These are phyloP conservation scores for Komagataella pseudopastoris DNA, from an alignment of 805 yeast species.

Conservation along the genomic window DNA sequence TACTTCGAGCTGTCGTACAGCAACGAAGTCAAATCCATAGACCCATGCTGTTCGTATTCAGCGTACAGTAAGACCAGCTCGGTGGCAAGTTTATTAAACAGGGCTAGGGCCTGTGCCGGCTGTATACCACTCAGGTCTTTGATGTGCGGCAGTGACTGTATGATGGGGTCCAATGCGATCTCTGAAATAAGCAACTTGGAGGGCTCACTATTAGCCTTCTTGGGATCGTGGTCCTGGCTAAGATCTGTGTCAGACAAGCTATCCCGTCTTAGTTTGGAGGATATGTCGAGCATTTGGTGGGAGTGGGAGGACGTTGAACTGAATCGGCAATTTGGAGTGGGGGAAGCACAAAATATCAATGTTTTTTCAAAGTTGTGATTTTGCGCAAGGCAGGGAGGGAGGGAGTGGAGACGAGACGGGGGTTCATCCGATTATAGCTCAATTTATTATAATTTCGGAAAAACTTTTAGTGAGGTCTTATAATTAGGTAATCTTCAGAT, in stretches of 20 bases:
- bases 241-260: not conserved
- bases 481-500: too few species aligned
- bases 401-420: not conserved
- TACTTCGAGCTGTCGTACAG: not conserved
- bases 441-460: not conserved
- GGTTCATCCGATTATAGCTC: not conserved
- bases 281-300: not conserved
- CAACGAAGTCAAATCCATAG: not conserved
- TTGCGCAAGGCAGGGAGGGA: not conserved
- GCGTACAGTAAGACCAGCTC: not conserved
- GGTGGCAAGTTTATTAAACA: not conserved
- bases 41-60: not conserved
- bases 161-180: not conserved
- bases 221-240: not conserved
- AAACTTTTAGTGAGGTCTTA: not conserved
- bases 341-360: not conserved
- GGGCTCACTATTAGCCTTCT: not conserved
- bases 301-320: not conserved
- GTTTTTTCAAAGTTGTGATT: not conserved
- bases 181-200: not conserved
- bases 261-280: not conserved
- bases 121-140: not conserved
- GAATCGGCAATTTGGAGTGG: not conserved
- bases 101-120: not conserved
- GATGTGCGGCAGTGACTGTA: not conserved